Conservation (phyloP, 345 rosid species). For the Eucalyptus dawsonii region DNA sequence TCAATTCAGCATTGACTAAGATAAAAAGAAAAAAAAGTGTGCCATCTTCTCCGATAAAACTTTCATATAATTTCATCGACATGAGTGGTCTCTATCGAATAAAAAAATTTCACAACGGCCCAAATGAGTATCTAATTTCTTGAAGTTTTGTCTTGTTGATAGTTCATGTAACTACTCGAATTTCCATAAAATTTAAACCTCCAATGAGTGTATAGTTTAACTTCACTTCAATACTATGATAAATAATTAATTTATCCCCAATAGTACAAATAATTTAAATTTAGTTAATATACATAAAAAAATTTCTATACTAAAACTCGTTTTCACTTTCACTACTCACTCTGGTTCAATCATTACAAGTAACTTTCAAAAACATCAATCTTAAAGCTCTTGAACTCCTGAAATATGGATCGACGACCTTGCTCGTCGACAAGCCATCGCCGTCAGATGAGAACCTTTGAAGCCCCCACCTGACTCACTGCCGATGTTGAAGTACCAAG, state of each 20-base stretch:
- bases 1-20: not conserved
- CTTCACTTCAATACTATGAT: no score
- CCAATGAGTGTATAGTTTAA: no score
- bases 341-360: not conserved
- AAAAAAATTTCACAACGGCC: not conserved
- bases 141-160: not conserved
- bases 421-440: no score
- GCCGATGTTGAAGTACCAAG: no score
- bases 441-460: no score
- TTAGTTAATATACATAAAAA: not conserved
- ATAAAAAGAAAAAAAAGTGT: not conserved
- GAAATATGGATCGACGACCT: not conserved
- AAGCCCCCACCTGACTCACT: no score
- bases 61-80: not conserved
- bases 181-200: not conserved
- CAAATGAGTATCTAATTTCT: not conserved
- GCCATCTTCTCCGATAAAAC: not conserved
- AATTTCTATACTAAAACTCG: accelerated
- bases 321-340: not conserved
- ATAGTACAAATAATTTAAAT: no score
- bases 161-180: not conserved
- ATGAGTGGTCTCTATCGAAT: not conserved
- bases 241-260: not conserved
- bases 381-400: not conserved
- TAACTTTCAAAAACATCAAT: no score